Conservation (phyloP, 208 protist genomes). For the Tetramitus jugosus region DNA sequence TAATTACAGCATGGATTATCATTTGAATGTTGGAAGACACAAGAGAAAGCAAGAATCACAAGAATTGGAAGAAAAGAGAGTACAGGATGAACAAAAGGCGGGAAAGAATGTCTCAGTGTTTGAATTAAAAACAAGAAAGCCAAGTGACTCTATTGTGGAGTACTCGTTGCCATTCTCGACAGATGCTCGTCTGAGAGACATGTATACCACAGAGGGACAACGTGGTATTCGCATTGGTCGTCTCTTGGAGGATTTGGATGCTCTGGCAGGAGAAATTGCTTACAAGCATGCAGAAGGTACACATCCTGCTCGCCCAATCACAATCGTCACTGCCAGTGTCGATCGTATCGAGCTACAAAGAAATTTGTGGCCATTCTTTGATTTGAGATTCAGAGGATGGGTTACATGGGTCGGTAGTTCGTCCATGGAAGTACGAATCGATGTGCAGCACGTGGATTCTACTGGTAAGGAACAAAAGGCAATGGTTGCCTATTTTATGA, state of each 20-base stretch:
- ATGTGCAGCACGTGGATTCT: not conserved
- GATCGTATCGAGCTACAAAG: constrained; percentile 23
- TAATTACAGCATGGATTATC: too few relatives aligned
- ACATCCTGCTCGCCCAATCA: not conserved
- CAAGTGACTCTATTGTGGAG: not conserved
- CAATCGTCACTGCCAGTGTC: constrained; percentile 9
- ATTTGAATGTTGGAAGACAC: too few relatives aligned
- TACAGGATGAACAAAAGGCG: not conserved
- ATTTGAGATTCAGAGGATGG: constrained; percentile 26
- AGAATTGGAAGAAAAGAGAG: too few relatives aligned
- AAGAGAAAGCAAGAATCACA: too few relatives aligned
- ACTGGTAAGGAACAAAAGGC: not conserved
- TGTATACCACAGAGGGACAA: constrained; percentile 10
- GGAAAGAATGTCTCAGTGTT: not conserved
- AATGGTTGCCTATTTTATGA: constrained; percentile 36
- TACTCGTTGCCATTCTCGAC: not conserved
- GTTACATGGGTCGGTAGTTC: constrained; percentile 31
- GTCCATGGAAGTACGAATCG: constrained; percentile 18
- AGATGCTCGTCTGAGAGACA: constrained; percentile 1
- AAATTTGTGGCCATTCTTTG: constrained; percentile 32
- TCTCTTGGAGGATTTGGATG: constrained; percentile 38
- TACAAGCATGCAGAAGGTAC: constrained; percentile 25
- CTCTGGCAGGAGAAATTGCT: constrained; percentile 29
- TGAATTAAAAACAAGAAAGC: not conserved
- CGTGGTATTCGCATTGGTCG: not conserved